Evolutionary conservation across 257 asterid species (phyloP).

Genomic region (Voacanga thouarsii): DNA sequence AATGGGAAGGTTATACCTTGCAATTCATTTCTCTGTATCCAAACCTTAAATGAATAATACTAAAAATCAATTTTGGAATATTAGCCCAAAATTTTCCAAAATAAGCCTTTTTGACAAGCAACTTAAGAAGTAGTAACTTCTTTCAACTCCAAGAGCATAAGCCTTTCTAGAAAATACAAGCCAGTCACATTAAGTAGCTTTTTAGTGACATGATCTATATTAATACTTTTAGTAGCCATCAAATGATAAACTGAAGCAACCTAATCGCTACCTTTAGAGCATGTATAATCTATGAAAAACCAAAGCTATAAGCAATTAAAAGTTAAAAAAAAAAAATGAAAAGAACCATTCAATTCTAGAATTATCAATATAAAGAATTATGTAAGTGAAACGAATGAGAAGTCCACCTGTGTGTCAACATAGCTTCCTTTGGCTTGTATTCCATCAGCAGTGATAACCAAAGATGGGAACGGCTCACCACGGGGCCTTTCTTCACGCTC

Average conservation of each 20-base stretch:
- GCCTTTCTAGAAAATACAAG: neutral
- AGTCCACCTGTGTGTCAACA: conserved; percentile 81
- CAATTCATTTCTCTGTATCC: neutral
- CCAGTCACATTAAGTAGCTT: neutral
- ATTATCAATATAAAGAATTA: no score
- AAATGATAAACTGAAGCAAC: neutral
- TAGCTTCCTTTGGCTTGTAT: conserved; percentile 79
- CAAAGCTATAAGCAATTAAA: neutral
- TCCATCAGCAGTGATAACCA: conserved; percentile 60
- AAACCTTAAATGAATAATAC: neutral
- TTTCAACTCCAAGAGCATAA: neutral
- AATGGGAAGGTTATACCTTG: neutral
- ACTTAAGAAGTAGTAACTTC: neutral
- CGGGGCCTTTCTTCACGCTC: conserved; percentile 53
- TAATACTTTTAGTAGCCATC: no score
- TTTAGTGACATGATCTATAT: neutral
- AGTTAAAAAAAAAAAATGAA: no score
- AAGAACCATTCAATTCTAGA: no score
- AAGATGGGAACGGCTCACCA: conserved; percentile 64
- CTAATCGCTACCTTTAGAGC: neutral
- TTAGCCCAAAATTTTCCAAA: neutral
- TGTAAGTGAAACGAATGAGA: neutral
- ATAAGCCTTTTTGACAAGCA: neutral
- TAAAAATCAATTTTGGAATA: neutral
- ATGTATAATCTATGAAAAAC: neutral